These are phyloP conservation scores for Arthroderma uncinatum DNA, from an alignment of 2,329 filamentous ascomycete species.

Conservation along the genomic window DNA sequence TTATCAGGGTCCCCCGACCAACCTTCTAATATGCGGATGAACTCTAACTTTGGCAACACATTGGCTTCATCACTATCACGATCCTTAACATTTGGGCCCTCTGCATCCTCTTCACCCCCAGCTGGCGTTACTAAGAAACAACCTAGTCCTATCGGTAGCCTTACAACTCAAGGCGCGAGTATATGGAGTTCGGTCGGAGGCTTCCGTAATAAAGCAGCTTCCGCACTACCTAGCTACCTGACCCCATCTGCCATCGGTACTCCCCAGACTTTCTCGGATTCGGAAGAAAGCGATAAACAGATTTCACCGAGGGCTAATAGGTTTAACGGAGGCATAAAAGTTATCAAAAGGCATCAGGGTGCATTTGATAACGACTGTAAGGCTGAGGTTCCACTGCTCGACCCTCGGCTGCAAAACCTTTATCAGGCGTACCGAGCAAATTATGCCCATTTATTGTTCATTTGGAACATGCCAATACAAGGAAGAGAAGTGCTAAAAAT, in stretches of 20 bases:
- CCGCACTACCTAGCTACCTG: constrained; percentile 23
- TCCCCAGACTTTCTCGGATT: constrained; percentile 28
- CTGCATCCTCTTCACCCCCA: constrained; percentile 34
- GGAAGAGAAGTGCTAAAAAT: constrained; percentile 50
- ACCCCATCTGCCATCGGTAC: constrained; percentile 22
- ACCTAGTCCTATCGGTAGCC: constrained; percentile 28
- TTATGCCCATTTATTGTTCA: constrained; percentile 49
- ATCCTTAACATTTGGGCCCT: constrained; percentile 35
- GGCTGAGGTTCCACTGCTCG: constrained; percentile 39
- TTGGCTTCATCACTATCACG: constrained; percentile 37
- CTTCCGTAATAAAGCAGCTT: constrained; percentile 14
- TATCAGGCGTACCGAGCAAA: constrained; percentile 44
- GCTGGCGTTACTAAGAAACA: constrained; percentile 27
- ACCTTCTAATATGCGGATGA: constrained; percentile 28
- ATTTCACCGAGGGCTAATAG: constrained; percentile 18
- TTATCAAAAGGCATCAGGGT: constrained; percentile 46
- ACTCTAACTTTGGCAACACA: constrained; percentile 32
- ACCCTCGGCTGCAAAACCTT: constrained; percentile 37
- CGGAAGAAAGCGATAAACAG: constrained; percentile 26
- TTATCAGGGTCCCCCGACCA: constrained; percentile 35
- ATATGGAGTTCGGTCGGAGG: constrained; percentile 23
- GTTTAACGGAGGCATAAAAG: constrained; percentile 29
- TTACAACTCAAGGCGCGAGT: constrained; percentile 21
- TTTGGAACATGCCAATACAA: constrained; percentile 46
- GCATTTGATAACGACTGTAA: constrained; percentile 45